phyloP scores from a whole-genome alignment of 2,329 filamentous ascomycete genomes.

The Aspergillus fijiensis region DNA sequence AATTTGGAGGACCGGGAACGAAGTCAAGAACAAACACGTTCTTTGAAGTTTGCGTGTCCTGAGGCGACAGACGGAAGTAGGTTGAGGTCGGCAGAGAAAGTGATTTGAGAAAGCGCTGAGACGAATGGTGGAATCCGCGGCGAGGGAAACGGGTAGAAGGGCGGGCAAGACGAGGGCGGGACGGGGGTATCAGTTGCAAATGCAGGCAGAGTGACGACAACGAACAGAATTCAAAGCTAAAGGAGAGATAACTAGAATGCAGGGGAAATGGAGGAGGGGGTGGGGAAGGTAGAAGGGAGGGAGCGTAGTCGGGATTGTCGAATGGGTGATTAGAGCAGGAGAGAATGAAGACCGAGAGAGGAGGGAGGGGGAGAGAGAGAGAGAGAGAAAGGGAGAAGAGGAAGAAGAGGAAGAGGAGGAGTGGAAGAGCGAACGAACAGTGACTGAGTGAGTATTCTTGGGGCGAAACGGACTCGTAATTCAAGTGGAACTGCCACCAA shows the following conservation, averaged over 20 bases:
- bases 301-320: constrained; percentile 9
- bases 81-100: constrained; percentile 6
- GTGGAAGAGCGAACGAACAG: neutral
- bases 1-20: constrained; percentile 4
- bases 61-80: constrained; percentile 5
- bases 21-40: neutral
- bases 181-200: constrained; percentile 6
- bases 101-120: neutral
- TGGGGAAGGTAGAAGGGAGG: constrained; percentile 6
- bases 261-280: neutral
- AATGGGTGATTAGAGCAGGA: constrained; percentile 1
- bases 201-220: constrained; percentile 5
- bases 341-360: constrained; percentile 6
- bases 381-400: constrained; percentile 3
- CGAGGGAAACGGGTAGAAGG: constrained; percentile 18
- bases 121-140: constrained; percentile 15
- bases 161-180: neutral
- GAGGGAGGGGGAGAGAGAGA: neutral
- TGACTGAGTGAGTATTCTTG: constrained; percentile 3
- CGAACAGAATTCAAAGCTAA: neutral
- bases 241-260: constrained; percentile 9
- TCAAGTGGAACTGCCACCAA: neutral
- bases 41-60: constrained; percentile 13
- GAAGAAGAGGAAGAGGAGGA: neutral
- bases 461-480: neutral